These are phyloP conservation scores for Wickerhamiella kurtzmanii DNA, from an alignment of 805 yeast genomes.

Conservation along the genomic window DNA sequence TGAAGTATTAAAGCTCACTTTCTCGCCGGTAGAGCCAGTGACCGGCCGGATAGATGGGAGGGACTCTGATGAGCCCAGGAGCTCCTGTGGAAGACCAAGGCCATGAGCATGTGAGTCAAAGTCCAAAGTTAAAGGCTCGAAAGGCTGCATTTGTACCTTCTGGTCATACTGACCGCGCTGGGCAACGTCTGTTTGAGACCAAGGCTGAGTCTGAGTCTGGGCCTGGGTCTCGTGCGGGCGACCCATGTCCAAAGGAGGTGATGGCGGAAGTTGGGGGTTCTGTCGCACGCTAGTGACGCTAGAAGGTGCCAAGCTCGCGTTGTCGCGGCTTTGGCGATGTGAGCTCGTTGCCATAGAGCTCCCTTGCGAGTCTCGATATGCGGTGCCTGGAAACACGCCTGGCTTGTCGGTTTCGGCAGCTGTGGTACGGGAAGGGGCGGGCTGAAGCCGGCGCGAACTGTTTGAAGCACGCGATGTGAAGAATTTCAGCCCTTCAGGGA, in stretches of 20 bases:
- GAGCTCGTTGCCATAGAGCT: background rate
- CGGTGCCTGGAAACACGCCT: background rate
- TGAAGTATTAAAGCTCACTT: no score
- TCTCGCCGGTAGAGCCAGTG: background rate
- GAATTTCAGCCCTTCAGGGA: slow-evolving; percentile 14
- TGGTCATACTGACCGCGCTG: no score
- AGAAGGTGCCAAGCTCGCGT: background rate
- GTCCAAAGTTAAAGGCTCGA: background rate
- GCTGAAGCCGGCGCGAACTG: background rate
- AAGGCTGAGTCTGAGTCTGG: background rate
- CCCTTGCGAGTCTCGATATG: background rate
- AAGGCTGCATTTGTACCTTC: background rate
- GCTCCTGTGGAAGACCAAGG: background rate
- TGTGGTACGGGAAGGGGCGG: background rate
- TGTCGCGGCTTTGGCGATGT: background rate
- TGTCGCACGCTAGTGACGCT: background rate
- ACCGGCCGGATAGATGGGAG: background rate
- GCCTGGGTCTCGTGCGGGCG: no score
- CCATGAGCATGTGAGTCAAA: background rate
- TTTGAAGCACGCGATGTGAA: slow-evolving; percentile 5
- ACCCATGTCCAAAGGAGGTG: background rate
- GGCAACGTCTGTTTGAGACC: no score
- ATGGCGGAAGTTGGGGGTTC: background rate
- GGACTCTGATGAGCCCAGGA: background rate
- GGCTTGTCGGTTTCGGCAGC: background rate